phyloP scores from a whole-genome alignment of 805 yeast genomes.

The Metschnikowia hibisci region DNA sequence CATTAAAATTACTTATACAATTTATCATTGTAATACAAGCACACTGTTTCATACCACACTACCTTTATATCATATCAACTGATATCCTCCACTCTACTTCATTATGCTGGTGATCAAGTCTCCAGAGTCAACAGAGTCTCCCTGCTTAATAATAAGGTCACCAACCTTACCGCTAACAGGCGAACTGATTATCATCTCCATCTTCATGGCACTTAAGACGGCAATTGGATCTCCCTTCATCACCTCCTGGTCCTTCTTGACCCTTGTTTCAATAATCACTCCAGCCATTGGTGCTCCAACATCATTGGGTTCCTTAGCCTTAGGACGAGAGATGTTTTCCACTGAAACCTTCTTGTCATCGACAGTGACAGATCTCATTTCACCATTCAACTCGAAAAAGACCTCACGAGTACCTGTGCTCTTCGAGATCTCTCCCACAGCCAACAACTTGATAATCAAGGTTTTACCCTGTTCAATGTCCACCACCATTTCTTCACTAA shows the following conservation, averaged over 20 bases:
- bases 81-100: slow-evolving; percentile 12
- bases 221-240: slow-evolving; percentile 96
- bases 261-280: slow-evolving; percentile 91
- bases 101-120: slow-evolving; percentile 60
- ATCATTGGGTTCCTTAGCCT: slow-evolving; percentile 90
- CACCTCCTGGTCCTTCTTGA: slow-evolving; percentile 80
- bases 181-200: slow-evolving; percentile 98
- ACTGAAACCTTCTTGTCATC: slow-evolving; percentile 84
- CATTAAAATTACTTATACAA: not conserved
- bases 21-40: not conserved
- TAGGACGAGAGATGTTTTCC: slow-evolving; percentile 81
- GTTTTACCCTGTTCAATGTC: slow-evolving; percentile 94
- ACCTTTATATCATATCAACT: too few relatives aligned
- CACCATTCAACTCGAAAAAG: slow-evolving; percentile 97
- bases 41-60: too few relatives aligned
- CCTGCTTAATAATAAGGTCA: slow-evolving; percentile 74
- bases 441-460: slow-evolving; percentile 84
- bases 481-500: slow-evolving; percentile 85
- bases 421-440: slow-evolving; percentile 81
- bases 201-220: slow-evolving; percentile 95
- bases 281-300: slow-evolving; percentile 99
- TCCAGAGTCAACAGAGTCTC: slow-evolving; percentile 93
- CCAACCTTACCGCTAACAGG: slow-evolving; percentile 83
- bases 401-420: slow-evolving; percentile 93
- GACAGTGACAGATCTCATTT: slow-evolving; percentile 90